phyloP scores from a whole-genome alignment of 768 basidiomycete genomes.

The Erythrobasidium yunnanense region DNA sequence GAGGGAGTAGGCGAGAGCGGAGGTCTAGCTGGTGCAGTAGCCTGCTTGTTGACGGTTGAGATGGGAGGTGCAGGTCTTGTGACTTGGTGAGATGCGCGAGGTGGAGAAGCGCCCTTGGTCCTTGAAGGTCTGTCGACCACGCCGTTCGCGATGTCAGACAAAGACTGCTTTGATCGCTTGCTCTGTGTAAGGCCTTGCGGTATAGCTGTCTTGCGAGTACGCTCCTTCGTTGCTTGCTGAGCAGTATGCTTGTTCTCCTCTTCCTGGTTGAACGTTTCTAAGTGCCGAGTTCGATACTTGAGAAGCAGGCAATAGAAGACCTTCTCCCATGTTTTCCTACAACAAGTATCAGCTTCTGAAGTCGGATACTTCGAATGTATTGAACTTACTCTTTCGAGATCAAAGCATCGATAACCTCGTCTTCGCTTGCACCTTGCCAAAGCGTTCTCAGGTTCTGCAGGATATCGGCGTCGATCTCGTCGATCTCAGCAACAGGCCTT shows the following conservation, averaged over 20 bases:
- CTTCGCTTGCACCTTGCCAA: constrained; percentile 70
- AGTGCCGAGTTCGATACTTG: constrained; percentile 63
- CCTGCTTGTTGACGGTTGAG: background rate
- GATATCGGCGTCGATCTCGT: constrained; percentile 75
- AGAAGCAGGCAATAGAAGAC: constrained; percentile 85
- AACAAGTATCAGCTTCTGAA: background rate
- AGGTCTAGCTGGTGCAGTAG: background rate
- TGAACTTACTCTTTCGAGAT: constrained; percentile 45
- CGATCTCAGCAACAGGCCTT: constrained; percentile 53
- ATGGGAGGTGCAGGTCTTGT: constrained; percentile 11
- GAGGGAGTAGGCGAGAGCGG: constrained; percentile 22
- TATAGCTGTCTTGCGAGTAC: constrained; percentile 24
- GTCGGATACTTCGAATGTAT: background rate
- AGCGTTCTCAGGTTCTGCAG: constrained; percentile 78
- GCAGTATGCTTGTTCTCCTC: constrained; percentile 44
- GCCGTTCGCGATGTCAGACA: constrained; percentile 32
- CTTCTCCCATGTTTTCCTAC: constrained; percentile 80
- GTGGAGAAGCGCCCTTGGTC: background rate
- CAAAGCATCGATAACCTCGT: constrained; percentile 60
- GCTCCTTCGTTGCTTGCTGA: background rate
- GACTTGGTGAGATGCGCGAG: background rate
- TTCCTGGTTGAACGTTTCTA: constrained; percentile 56
- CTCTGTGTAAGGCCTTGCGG: constrained; percentile 31
- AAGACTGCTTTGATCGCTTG: constrained; percentile 33
- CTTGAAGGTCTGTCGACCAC: background rate